Evolutionary conservation across 306 rosid genomes (phyloP).

Genomic region (Cyclanthera cordifolia): DNA sequence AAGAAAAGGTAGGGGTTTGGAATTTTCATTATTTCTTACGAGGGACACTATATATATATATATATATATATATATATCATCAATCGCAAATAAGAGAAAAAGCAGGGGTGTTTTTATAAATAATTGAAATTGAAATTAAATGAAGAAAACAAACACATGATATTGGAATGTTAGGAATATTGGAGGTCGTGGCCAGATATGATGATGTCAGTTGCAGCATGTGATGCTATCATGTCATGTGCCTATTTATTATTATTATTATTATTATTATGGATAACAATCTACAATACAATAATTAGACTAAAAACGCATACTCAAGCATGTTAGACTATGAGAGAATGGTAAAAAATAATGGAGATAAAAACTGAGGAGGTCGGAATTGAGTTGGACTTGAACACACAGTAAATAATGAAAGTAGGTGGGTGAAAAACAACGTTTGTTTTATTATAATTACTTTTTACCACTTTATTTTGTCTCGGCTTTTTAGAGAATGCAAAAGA

Average conservation of each 20-base stretch:
- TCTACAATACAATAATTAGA: no score
- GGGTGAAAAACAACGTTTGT: no score
- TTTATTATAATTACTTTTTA: no score
- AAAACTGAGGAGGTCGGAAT: no score
- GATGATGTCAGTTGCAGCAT: conserved; percentile 52
- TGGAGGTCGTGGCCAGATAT: conserved; percentile 51
- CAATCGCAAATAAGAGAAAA: neutral
- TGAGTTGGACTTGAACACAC: no score
- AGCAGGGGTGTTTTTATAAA: neutral
- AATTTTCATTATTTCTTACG: conserved; percentile 29
- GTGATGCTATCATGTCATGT: conserved; percentile 64
- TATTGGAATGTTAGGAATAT: conserved; percentile 60
- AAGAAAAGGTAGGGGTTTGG: conserved; percentile 40
- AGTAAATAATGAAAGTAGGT: no score
- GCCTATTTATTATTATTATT: neutral
- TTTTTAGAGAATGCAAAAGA: no score
- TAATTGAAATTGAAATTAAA: neutral
- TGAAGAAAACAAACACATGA: conserved; percentile 21
- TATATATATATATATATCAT: neutral
- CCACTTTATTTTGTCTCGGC: no score
- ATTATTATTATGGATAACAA: no score
- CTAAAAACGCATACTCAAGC: no score
- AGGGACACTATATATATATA: conserved; percentile 15
- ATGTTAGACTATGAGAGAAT: no score
- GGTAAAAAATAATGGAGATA: no score